phyloP scores from a whole-genome alignment of 805 yeast genomes.

The Lipomyces orientalis region DNA sequence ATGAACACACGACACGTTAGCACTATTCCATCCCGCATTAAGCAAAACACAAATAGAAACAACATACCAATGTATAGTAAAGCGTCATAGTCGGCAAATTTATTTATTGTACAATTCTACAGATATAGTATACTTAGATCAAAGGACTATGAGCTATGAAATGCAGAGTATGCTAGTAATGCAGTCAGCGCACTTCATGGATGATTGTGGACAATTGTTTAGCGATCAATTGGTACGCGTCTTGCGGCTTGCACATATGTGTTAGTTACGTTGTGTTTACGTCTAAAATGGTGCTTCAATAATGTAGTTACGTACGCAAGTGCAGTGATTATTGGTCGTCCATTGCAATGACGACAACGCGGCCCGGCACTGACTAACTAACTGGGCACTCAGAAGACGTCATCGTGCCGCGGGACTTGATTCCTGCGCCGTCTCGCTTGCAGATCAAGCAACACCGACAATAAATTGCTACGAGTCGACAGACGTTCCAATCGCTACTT shows the following conservation, averaged over 20 bases:
- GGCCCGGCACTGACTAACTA: too few species aligned
- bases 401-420: neutral
- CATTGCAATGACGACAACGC: too few species aligned
- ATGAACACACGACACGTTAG: neutral
- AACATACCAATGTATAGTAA: slow-evolving; percentile 51
- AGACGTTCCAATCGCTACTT: neutral
- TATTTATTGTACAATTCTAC: neutral
- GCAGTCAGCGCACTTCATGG: neutral
- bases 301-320: too few species aligned
- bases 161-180: neutral
- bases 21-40: neutral
- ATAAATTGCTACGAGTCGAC: too few species aligned
- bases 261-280: too few species aligned
- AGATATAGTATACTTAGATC: neutral
- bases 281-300: too few species aligned
- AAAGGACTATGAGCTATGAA: neutral
- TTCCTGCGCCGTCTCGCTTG: too few species aligned
- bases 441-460: too few species aligned
- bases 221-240: too few species aligned
- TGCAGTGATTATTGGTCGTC: too few species aligned
- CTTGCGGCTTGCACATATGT: too few species aligned
- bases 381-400: too few species aligned
- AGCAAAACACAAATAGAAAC: neutral
- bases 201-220: neutral
- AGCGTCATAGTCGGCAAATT: slow-evolving; percentile 48